phyloP scores from a whole-genome alignment of 2,329 filamentous ascomycete genomes.

The Biscogniauxia mediterranea region DNA sequence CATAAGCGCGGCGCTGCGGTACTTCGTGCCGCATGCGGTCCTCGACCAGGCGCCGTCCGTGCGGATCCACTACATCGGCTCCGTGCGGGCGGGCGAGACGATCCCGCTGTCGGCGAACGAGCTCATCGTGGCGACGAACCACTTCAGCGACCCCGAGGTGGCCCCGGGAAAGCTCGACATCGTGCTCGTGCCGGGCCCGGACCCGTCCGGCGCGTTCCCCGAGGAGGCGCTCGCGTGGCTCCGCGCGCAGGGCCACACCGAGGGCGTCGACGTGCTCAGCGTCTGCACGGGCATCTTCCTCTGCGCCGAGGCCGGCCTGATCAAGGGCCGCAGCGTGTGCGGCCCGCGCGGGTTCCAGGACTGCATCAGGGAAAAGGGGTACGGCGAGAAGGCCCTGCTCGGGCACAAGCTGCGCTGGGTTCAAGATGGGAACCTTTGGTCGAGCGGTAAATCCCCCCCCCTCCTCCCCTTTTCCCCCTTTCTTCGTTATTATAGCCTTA shows the following conservation, averaged over 20 bases:
- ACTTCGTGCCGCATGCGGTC: conserved; percentile 38
- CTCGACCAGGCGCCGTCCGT: conserved; percentile 42
- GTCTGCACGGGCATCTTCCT: conserved; percentile 52
- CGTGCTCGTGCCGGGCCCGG: conserved; percentile 49
- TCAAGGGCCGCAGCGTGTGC: conserved; percentile 44
- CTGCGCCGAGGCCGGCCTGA: conserved; percentile 47
- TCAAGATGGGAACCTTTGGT: conserved; percentile 54
- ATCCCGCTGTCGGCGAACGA: conserved; percentile 43
- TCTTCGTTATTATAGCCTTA: background rate
- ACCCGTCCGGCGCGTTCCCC: conserved; percentile 33
- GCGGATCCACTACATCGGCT: conserved; percentile 46
- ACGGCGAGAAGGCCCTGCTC: conserved; percentile 38
- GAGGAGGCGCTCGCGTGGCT: conserved; percentile 42
- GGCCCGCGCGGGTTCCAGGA: conserved; percentile 47
- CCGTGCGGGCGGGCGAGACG: conserved; percentile 33
- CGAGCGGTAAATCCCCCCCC: conserved; percentile 41
- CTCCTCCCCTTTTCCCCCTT: background rate
- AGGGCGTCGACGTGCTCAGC: conserved; percentile 47
- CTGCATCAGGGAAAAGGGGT: conserved; percentile 38
- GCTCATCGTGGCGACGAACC: conserved; percentile 41
- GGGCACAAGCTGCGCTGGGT: conserved; percentile 50
- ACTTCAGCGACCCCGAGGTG: conserved; percentile 44
- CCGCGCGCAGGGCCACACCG: conserved; percentile 36
- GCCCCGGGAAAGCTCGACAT: conserved; percentile 51
- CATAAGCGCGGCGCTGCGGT: conserved; percentile 31